Evolutionary conservation across 2,329 filamentous ascomycete species (phyloP).

Genomic region (Exophiala mesophila): DNA sequence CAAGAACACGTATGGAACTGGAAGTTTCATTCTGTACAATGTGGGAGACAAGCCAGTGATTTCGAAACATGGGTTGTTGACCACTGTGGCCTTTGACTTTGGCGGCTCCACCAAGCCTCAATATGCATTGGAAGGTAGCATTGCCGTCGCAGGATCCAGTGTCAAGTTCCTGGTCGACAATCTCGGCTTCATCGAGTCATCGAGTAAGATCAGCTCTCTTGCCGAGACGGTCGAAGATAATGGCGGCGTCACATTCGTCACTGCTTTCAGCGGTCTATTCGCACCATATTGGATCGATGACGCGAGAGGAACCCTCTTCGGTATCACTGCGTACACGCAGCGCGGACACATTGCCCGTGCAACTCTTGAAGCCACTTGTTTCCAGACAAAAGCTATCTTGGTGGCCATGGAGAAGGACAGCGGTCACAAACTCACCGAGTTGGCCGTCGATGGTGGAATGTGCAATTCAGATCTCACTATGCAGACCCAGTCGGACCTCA

Average conservation of each 20-base stretch:
- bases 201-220: conserved; percentile 60
- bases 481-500: conserved; percentile 79
- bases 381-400: conserved; percentile 86
- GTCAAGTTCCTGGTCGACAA: conserved; percentile 71
- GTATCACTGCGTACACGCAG: conserved; percentile 79
- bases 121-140: conserved; percentile 79
- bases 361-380: conserved; percentile 85
- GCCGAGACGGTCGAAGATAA: conserved; percentile 66
- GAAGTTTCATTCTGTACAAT: conserved; percentile 85
- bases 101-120: conserved; percentile 62
- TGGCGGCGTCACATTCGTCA: conserved; percentile 80
- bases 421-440: conserved; percentile 64
- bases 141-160: conserved; percentile 75
- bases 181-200: conserved; percentile 57
- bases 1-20: conserved; percentile 89
- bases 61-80: conserved; percentile 73
- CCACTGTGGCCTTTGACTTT: conserved; percentile 85
- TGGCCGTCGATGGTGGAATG: conserved; percentile 85
- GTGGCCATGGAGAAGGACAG: conserved; percentile 88
- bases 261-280: conserved; percentile 84
- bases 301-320: conserved; percentile 81
- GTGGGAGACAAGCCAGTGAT: conserved; percentile 80
- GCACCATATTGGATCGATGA: conserved; percentile 95
- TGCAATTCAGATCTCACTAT: conserved; percentile 85
- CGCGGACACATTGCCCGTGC: conserved; percentile 83